These are phyloP conservation scores for Pleurotus pulmonarius DNA, from an alignment of 768 basidiomycete species.

Conservation along the genomic window DNA sequence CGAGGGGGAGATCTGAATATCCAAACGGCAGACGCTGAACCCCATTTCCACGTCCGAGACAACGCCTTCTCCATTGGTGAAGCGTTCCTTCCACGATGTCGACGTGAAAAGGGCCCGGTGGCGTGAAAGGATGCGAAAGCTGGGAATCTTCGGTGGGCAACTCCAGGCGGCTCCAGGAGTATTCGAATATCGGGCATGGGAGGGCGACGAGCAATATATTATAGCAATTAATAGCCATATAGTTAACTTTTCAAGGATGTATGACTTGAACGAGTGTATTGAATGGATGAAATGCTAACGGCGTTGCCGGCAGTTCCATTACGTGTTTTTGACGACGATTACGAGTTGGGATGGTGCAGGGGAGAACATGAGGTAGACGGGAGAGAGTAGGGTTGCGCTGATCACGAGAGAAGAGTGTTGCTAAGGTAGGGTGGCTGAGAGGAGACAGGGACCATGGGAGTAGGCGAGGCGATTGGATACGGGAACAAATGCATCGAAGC, in stretches of 20 bases:
- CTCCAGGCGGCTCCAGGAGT: not conserved
- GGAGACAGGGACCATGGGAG: constrained; percentile 5
- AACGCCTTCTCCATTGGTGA: too few species aligned
- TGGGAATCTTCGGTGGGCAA: not conserved
- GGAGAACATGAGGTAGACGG: not conserved
- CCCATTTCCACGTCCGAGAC: too few species aligned
- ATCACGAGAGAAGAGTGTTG: constrained; percentile 1
- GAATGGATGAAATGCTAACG: not conserved
- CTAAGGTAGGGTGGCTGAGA: not conserved
- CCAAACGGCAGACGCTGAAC: too few species aligned
- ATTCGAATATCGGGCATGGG: too few species aligned
- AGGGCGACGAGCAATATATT: not conserved
- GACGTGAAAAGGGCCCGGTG: too few species aligned
- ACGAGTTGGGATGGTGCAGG: constrained; percentile 2
- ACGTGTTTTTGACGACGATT: constrained; percentile 8
- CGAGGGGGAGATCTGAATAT: too few species aligned
- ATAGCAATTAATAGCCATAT: constrained; percentile 5
- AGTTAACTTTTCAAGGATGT: constrained; percentile 6
- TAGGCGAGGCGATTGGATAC: not conserved
- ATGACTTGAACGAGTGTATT: not conserved
- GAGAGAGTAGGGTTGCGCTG: not conserved
- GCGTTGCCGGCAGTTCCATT: not conserved
- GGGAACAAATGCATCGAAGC: not conserved
- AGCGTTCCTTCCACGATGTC: too few species aligned
- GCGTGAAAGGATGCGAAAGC: too few species aligned